Evolutionary conservation across 2,329 filamentous ascomycete genomes (phyloP).

Genomic region (Calonectria pseudoturangicola): DNA sequence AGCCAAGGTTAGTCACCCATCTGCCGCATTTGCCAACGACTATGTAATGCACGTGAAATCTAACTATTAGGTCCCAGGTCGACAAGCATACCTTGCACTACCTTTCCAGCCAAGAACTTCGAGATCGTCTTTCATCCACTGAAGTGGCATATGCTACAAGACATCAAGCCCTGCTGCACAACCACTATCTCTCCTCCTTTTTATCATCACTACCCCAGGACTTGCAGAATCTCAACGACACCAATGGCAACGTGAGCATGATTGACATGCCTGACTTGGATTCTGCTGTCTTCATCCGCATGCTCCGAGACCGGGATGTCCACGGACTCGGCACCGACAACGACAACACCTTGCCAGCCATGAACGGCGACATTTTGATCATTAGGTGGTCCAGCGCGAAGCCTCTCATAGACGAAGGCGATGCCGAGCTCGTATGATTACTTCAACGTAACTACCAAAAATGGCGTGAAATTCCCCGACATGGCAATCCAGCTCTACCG

Average conservation of each 20-base stretch:
- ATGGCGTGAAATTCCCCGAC: neutral
- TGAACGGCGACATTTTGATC: slow-evolving; percentile 79
- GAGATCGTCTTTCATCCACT: slow-evolving; percentile 80
- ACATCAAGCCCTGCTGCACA: slow-evolving; percentile 88
- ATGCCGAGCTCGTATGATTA: slow-evolving; percentile 75
- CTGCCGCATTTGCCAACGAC: neutral
- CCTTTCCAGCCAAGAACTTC: slow-evolving; percentile 73
- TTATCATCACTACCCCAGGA: slow-evolving; percentile 86
- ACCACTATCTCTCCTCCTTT: slow-evolving; percentile 91
- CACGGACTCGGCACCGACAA: slow-evolving; percentile 77
- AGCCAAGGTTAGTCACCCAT: slow-evolving; percentile 78
- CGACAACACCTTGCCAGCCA: slow-evolving; percentile 75
- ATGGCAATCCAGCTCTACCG: neutral
- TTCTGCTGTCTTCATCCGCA: slow-evolving; percentile 87
- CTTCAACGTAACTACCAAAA: neutral
- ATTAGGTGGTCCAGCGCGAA: slow-evolving; percentile 86
- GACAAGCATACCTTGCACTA: slow-evolving; percentile 86
- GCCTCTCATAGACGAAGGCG: slow-evolving; percentile 70
- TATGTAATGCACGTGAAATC: neutral
- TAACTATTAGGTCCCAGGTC: slow-evolving; percentile 70
- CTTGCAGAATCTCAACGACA: slow-evolving; percentile 92
- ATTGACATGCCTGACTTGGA: slow-evolving; percentile 90
- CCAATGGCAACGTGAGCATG: slow-evolving; percentile 92
- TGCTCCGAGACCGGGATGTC: slow-evolving; percentile 77
- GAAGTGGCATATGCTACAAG: slow-evolving; percentile 89